phyloP scores from a whole-genome alignment of 2,329 filamentous ascomycete genomes.

The Penicillium sp. region DNA sequence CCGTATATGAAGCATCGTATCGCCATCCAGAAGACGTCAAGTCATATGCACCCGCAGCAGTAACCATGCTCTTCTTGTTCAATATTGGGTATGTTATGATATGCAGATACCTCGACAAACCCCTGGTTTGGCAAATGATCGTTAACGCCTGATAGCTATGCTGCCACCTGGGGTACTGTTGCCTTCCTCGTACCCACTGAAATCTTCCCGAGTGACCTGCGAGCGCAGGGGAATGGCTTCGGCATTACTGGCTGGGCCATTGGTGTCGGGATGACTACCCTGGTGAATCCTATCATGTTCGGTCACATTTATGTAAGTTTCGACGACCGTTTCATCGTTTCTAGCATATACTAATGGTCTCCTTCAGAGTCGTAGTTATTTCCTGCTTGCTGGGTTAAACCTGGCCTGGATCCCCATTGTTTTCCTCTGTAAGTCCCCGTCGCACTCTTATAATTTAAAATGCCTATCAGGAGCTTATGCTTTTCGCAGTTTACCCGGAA shows the following conservation, averaged over 20 bases:
- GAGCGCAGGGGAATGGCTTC: conserved; percentile 64
- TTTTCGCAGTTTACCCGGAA: conserved; percentile 53
- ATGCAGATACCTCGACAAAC: neutral
- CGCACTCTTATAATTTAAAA: neutral
- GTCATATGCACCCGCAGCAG: conserved; percentile 50
- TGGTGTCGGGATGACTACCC: conserved; percentile 58
- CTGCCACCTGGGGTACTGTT: conserved; percentile 57
- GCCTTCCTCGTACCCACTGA: conserved; percentile 59
- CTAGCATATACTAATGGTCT: neutral
- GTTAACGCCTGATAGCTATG: conserved; percentile 41
- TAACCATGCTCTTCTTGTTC: conserved; percentile 54
- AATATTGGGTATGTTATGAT: conserved; percentile 28
- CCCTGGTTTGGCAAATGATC: neutral
- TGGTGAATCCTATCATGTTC: conserved; percentile 60
- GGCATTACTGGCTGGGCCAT: conserved; percentile 64
- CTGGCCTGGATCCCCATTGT: conserved; percentile 56
- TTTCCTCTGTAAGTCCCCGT: conserved; percentile 41
- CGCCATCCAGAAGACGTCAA: conserved; percentile 40
- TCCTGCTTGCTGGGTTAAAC: conserved; percentile 58
- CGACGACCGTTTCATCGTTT: neutral
- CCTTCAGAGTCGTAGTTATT: conserved; percentile 51
- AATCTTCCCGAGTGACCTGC: conserved; percentile 61
- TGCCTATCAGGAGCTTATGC: neutral
- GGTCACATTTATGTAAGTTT: conserved; percentile 36
- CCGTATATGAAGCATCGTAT: conserved; percentile 49